Conservation (phyloP, 1,284 basidiomycete genomes). For the Marasmius oreades region DNA sequence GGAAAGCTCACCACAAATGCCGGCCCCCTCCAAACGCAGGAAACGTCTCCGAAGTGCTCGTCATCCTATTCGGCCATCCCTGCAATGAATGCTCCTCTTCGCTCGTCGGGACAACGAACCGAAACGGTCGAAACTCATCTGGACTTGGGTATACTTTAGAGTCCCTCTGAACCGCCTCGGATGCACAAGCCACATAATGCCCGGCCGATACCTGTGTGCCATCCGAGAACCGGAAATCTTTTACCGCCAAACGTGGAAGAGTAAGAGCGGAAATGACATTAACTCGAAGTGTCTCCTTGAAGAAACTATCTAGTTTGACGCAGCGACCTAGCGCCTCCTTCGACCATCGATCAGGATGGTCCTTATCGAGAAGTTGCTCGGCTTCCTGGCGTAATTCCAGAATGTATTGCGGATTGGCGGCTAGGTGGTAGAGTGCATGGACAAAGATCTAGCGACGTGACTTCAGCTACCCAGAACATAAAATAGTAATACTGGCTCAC, state of each 20-base stretch:
- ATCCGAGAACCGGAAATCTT: constrained; percentile 37
- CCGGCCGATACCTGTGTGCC: constrained; percentile 40
- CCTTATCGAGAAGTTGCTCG: constrained; percentile 22
- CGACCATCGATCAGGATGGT: constrained; percentile 29
- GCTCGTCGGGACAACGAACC: constrained; percentile 29
- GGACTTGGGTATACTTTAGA: constrained; percentile 28
- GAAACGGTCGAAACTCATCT: constrained; percentile 32
- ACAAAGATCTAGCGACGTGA: constrained; percentile 31
- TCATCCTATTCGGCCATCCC: constrained; percentile 18
- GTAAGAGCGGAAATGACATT: constrained; percentile 23
- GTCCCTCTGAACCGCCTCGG: constrained; percentile 32
- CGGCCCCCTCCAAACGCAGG: constrained; percentile 40
- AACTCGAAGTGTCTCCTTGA: constrained; percentile 38
- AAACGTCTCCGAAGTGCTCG: constrained; percentile 29
- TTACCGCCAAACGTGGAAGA: constrained; percentile 5
- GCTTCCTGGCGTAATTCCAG: constrained; percentile 35
- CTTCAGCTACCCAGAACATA: no score
- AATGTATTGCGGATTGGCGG: constrained; percentile 32
- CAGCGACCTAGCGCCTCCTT: constrained; percentile 31
- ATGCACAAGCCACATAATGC: constrained; percentile 28
- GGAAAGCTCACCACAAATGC: constrained; percentile 35
- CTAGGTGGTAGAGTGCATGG: constrained; percentile 35
- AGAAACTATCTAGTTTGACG: constrained; percentile 37
- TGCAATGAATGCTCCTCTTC: constrained; percentile 14
- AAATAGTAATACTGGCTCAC: constrained; percentile 27